phyloP scores from a whole-genome alignment of 306 rosid species.

The Cucurbita maxima region DNA sequence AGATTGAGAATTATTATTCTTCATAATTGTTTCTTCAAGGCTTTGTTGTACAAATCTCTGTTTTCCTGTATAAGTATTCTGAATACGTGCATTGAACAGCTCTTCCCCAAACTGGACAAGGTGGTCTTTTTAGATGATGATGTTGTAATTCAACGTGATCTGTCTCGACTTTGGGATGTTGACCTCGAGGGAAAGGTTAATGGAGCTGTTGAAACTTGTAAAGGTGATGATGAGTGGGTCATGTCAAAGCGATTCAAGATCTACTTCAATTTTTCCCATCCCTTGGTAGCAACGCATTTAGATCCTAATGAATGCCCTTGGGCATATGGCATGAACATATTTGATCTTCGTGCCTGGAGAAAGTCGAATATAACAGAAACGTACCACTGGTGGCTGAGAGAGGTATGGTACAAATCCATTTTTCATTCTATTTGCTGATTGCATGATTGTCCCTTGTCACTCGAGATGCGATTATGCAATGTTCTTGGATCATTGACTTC shows the following conservation, averaged over 20 bases:
- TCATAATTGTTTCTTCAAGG: not conserved
- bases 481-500: constrained; percentile 4
- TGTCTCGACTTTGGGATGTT: constrained; percentile 81
- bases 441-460: not conserved
- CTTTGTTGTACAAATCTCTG: not conserved
- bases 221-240: constrained; percentile 90
- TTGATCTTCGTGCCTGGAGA: constrained; percentile 82
- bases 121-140: constrained; percentile 89
- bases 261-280: constrained; percentile 92
- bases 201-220: constrained; percentile 97
- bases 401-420: constrained; percentile 31
- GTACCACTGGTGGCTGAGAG: constrained; percentile 83
- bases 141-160: constrained; percentile 75
- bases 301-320: constrained; percentile 92
- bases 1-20: not conserved
- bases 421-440: not conserved
- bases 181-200: constrained; percentile 81
- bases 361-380: constrained; percentile 57
- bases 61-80: constrained; percentile 6
- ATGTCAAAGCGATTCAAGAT: constrained; percentile 80
- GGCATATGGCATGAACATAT: constrained; percentile 96
- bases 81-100: constrained; percentile 37
- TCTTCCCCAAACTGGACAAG: constrained; percentile 83
- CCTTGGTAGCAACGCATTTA: constrained; percentile 47
- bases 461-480: not conserved